phyloP scores from a whole-genome alignment of 192 early-diverging fungal genomes.

The Coemansia sp. region DNA sequence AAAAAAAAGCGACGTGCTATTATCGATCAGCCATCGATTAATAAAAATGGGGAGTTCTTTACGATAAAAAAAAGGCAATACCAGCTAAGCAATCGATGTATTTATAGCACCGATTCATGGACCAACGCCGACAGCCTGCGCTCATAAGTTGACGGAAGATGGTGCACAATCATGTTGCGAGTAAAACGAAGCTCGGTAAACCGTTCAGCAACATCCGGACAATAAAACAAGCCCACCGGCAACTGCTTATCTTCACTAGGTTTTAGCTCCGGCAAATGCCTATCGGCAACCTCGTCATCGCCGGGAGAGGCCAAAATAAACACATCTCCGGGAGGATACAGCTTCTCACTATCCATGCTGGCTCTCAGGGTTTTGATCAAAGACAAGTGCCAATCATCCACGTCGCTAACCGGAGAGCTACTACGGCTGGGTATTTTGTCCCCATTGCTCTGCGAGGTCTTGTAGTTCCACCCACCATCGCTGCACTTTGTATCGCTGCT shows the following conservation, averaged over 20 bases:
- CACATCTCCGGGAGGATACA: conserved; percentile 76
- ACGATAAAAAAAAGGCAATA: too few species aligned
- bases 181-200: conserved; percentile 80
- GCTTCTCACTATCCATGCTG: conserved; percentile 79
- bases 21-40: too few species aligned
- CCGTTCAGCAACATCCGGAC: conserved; percentile 72
- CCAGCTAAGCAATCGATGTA: too few species aligned
- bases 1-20: too few species aligned
- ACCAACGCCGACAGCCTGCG: conserved; percentile 44
- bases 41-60: too few species aligned
- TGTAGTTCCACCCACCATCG: conserved; percentile 12
- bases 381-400: conserved; percentile 80
- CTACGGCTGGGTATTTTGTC: background rate
- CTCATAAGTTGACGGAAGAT: conserved; percentile 73
- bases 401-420: background rate
- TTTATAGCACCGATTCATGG: conserved; percentile 15
- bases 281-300: conserved; percentile 43
- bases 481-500: conserved; percentile 3
- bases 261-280: conserved; percentile 9
- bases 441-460: conserved; percentile 15
- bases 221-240: conserved; percentile 58
- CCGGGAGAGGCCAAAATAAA: conserved; percentile 56
- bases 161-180: conserved; percentile 75
- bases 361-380: conserved; percentile 78
- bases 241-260: conserved; percentile 11